Base-by-base conservation (phyloP, 495 filamentous ascomycete species). In the Lophium mytilinum region DNA sequence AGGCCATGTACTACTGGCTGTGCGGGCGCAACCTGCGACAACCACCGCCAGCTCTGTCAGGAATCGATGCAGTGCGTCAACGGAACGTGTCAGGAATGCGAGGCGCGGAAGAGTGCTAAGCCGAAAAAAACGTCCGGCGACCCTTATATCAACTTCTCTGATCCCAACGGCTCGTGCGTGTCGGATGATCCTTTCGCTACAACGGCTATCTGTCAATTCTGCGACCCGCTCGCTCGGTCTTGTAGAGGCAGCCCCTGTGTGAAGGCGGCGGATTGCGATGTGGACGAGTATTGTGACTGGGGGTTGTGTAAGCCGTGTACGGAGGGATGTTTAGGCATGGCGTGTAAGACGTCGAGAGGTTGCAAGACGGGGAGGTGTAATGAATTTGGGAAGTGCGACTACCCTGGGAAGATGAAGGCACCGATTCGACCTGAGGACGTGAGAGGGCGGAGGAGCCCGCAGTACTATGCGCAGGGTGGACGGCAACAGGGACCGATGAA, bases 301-400 rank as follows among this genome's bases (percentile, higher is more conserved):
- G 57, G 57, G 5, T 15, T 51, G n/a, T 64, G 57, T 40, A 61
- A 53, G 46, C n/a, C 53, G 8, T 64, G 62, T 43, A 48, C 48
- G 24, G 24, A 30, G 2, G 52, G 53, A 1, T 64, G 62, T 48
- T 41, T 64, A 11, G 62, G 62, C 7, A 49, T 39, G 18, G 45
- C 34, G 6, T 64, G 62, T 53, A 49, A 52, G 37, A 52, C 24
- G 17, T 52, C 48, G 18, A 64, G 53, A 17, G 55, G 54, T 17
- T 64, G 62, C 49, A 57, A 57, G 37, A 64, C 62, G 9, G 62
- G 62, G 6, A 60, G 50, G 33, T 64, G 62, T 24, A 64, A 64
- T 52, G 12, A 24, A 18, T 58, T 39, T 43, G 57, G 57, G 37
- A 19, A 48, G 0, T 64, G 62, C 35, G 62, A 64, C 37, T 60